Evolutionary conservation across 2,329 filamentous ascomycete species (phyloP).

Genomic region (Fusarium brevicatenulatum): DNA sequence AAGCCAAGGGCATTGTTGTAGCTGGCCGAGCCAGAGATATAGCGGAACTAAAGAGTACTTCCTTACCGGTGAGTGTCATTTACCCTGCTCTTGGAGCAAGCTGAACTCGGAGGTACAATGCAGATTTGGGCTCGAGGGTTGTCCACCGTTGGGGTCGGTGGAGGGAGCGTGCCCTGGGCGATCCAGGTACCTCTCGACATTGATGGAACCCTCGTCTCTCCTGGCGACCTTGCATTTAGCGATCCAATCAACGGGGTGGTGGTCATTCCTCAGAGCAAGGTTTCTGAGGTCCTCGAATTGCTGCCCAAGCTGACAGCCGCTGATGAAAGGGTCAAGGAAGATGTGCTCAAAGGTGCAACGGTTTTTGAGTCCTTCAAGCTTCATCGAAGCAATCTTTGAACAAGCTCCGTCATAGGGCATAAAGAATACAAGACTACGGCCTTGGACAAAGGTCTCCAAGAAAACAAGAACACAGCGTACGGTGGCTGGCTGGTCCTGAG

Average conservation of each 20-base stretch:
- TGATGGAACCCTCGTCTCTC: constrained; percentile 54
- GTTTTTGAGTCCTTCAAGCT: constrained; percentile 74
- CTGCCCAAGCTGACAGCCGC: constrained; percentile 62
- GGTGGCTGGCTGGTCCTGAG: background rate
- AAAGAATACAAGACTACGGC: background rate
- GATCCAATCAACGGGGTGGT: constrained; percentile 77
- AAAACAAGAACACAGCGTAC: background rate
- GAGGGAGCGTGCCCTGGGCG: constrained; percentile 66
- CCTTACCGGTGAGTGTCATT: constrained; percentile 62
- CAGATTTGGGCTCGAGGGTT: constrained; percentile 66
- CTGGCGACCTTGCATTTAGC: constrained; percentile 75
- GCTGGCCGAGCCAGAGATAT: constrained; percentile 75
- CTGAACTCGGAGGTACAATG: constrained; percentile 31
- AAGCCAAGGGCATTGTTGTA: constrained; percentile 71
- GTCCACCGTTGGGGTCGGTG: constrained; percentile 67
- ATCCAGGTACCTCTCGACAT: constrained; percentile 58
- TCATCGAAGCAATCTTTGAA: constrained; percentile 56
- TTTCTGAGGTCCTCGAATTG: constrained; percentile 69
- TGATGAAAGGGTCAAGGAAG: constrained; percentile 70
- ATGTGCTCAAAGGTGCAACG: constrained; percentile 69
- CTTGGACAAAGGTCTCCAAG: background rate
- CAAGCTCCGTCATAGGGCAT: background rate
- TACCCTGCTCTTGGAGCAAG: constrained; percentile 14
- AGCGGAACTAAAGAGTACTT: constrained; percentile 64
- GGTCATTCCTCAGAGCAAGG: constrained; percentile 69